A percentile compares a stretch with the other conserved stretches of the same genome.
Evolutionary conservation across 2,329 filamentous ascomycete species (phyloP).

Genomic region (Parafenestella ontariensis): DNA sequence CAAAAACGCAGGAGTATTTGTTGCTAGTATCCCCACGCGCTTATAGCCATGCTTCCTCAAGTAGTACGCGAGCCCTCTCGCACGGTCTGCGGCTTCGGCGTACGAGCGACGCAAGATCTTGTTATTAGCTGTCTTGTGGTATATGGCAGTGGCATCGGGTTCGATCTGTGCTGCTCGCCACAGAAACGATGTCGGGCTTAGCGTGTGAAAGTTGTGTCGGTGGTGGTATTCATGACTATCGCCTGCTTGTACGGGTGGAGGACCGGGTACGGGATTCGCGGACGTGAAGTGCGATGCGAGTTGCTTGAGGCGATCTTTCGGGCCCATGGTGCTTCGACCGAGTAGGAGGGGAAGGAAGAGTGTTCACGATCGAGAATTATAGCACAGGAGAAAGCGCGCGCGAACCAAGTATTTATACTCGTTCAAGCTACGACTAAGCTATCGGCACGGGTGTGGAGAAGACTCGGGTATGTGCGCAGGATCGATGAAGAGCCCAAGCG

Average conservation of each 20-base stretch:
- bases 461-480: slow-evolving; percentile 8
- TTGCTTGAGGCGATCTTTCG: slow-evolving; percentile 42
- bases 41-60: slow-evolving; percentile 75
- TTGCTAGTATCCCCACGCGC: slow-evolving; percentile 82
- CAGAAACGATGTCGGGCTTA: slow-evolving; percentile 87
- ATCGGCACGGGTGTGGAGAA: slow-evolving; percentile 25
- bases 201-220: slow-evolving; percentile 71
- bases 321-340: slow-evolving; percentile 9
- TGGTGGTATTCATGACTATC: slow-evolving; percentile 53
- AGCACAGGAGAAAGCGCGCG: not conserved
- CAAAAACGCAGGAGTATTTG: slow-evolving; percentile 94
- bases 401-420: not conserved
- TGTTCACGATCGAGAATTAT: not conserved
- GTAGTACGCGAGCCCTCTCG: slow-evolving; percentile 87
- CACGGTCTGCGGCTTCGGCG: slow-evolving; percentile 81
- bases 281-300: slow-evolving; percentile 48
- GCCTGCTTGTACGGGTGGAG: slow-evolving; percentile 47
- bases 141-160: slow-evolving; percentile 79
- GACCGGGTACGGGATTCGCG: slow-evolving; percentile 35
- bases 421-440: slow-evolving; percentile 12
- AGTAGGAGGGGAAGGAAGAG: not conserved
- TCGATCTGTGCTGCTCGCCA: slow-evolving; percentile 87
- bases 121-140: slow-evolving; percentile 82
- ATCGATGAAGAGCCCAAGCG: not conserved
- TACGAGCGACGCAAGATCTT: slow-evolving; percentile 79